Evolutionary conservation across 495 filamentous ascomycete species (phyloP).

Genomic region (Penicillium egyptiacum): DNA sequence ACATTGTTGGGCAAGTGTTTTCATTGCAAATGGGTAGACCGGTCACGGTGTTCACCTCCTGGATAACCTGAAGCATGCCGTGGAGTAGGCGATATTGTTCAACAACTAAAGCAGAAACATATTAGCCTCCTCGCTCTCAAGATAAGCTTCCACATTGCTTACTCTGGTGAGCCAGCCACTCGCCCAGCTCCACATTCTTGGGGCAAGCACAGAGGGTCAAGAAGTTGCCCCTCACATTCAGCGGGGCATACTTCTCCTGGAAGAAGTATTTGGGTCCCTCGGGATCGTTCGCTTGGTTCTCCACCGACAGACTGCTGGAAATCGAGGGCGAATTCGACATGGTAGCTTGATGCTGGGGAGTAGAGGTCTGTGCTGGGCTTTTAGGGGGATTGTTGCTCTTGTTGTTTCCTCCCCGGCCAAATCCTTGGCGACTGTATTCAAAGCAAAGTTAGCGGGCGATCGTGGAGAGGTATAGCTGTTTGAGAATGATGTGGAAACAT

Average conservation of each 20-base stretch:
- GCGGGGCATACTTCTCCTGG: conserved; percentile 74
- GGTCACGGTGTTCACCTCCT: conserved; percentile 69
- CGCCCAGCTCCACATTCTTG: conserved; percentile 82
- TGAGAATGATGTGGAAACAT: not conserved
- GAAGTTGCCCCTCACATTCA: conserved; percentile 94
- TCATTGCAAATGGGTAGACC: conserved; percentile 77
- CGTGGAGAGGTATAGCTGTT: conserved; percentile 23
- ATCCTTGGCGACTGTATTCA: conserved; percentile 48
- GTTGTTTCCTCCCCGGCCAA: conserved; percentile 53
- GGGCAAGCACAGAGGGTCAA: conserved; percentile 90
- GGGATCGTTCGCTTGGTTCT: conserved; percentile 52
- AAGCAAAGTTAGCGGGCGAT: conserved; percentile 50
- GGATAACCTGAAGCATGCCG: conserved; percentile 78
- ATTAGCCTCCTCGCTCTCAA: conserved; percentile 21
- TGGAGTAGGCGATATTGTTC: conserved; percentile 86
- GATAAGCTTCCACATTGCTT: conserved; percentile 25
- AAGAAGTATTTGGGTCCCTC: conserved; percentile 69
- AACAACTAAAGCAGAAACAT: conserved; percentile 57
- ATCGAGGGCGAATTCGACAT: conserved; percentile 61
- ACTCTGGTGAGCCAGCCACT: conserved; percentile 96
- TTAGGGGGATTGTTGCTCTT: conserved; percentile 52
- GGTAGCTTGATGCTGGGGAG: conserved; percentile 40
- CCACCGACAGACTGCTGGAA: conserved; percentile 50
- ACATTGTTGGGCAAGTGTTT: conserved; percentile 83
- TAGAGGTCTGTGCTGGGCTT: conserved; percentile 47